These are phyloP conservation scores for Fimicolochytrium jonesii DNA, from an alignment of 192 early-diverging fungal genomes.

Conservation along the genomic window DNA sequence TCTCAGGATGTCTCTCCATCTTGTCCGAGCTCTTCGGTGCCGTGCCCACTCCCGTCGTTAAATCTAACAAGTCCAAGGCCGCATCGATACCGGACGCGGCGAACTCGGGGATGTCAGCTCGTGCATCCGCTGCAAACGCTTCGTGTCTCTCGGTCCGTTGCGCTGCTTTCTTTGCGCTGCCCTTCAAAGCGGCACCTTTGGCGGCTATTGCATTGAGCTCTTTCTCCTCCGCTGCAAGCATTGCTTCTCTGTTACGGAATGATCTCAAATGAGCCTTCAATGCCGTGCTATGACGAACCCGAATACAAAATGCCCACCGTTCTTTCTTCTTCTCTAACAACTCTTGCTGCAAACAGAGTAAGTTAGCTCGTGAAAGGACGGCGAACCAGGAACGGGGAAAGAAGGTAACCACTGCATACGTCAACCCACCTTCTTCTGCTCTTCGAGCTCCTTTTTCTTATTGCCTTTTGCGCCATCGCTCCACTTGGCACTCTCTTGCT, in stretches of 20 bases:
- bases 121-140: constrained; percentile 21
- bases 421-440: constrained; percentile 42
- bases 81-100: constrained; percentile 81
- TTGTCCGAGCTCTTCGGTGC: constrained; percentile 37
- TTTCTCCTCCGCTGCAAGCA: constrained; percentile 39
- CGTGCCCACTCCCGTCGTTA: constrained; percentile 22
- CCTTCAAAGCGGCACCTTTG: constrained; percentile 57
- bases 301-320: constrained; percentile 9
- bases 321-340: constrained; percentile 38
- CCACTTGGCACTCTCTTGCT: constrained; percentile 60
- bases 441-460: constrained; percentile 45
- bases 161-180: constrained; percentile 35
- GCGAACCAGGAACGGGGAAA: not conserved
- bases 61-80: constrained; percentile 71
- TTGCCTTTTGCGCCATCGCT: constrained; percentile 58
- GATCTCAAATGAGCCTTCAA: not conserved
- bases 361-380: not conserved
- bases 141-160: constrained; percentile 36
- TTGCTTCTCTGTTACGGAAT: constrained; percentile 26
- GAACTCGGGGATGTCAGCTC: constrained; percentile 55
- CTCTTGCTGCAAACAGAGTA: constrained; percentile 25
- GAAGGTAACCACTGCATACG: not conserved
- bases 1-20: constrained; percentile 86
- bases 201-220: constrained; percentile 14
- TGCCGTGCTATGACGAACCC: not conserved